Base-by-base conservation (phyloP, 78 protist species). In the Chrysochromulina tobinii region DNA sequence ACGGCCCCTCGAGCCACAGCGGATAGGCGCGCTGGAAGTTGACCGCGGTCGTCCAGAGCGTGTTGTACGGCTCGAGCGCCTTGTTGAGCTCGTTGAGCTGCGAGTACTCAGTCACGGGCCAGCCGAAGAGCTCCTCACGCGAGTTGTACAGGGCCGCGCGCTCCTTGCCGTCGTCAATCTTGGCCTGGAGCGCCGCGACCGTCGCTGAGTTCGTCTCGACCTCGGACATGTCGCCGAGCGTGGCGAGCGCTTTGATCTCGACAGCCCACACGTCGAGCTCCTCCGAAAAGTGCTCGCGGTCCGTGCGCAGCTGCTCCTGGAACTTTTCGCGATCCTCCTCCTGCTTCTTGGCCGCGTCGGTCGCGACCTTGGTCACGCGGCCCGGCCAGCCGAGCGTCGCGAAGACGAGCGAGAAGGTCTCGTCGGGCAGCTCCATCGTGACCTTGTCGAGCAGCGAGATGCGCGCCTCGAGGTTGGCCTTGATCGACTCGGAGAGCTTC, bases 31-130 rank as follows among this genome's bases (percentile, higher is more conserved):
- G 18, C 61, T 11, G 48, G 75, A 79, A 95, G 14, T 79, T 66
- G 51, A 0, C 7, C 27, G 93, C 91, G 4, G 95, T 81, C 48
- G 58, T 1, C 97, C 97, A 96, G 69, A 96, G 90, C 48, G 53
- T 7, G 17, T 72, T 5, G 92, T 67, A 92, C 17, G 95, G 94
- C 91, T 94, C 96, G 27, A 96, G 95, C 75, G 90, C 79, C 90
- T 91, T 61, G 54, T 20, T 0, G 8, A 67, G 1, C 18, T 61
- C 48, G 27, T 23, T 48, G 5, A 96, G n/a, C 15, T 87, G 83
- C 27, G 57, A 5, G n/a, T 92, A 96, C 12, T 93, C 94, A 3
- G 96, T 89, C 23, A 0, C 15, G 23, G 53, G 83, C 88, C 48
- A 14, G 20, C 84, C 91, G 27, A 95, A 89, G 66, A 95, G 81